A percentile compares a stretch with the other conserved stretches of the same genome.
These are phyloP conservation scores for Ceratocystis eucalypticola DNA, from an alignment of 2,329 filamentous ascomycete genomes.

Conservation along the genomic window DNA sequence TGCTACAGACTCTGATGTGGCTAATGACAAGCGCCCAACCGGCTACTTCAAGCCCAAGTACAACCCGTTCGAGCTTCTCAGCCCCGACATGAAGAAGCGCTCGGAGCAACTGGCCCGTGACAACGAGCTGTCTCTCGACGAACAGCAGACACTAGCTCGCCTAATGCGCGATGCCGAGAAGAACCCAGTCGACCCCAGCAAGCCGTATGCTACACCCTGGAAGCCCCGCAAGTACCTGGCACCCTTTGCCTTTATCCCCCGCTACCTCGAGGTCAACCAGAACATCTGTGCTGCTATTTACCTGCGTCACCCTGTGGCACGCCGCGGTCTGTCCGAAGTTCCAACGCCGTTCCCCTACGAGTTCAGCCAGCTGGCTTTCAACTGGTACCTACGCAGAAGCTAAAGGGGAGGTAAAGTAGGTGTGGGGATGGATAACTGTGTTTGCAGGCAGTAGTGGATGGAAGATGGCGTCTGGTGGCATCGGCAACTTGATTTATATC, in stretches of 20 bases:
- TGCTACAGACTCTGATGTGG: conserved; percentile 9
- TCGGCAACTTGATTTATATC: background rate
- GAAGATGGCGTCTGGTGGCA: background rate
- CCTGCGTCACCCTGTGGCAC: conserved; percentile 79
- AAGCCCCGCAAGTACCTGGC: conserved; percentile 72
- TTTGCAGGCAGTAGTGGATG: background rate
- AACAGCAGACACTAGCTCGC: conserved; percentile 39
- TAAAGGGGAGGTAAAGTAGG: conserved; percentile 29
- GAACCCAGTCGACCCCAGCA: conserved; percentile 61
- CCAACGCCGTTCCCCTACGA: conserved; percentile 65
- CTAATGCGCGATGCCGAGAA: conserved; percentile 52
- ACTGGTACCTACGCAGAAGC: conserved; percentile 81
- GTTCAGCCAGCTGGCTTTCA: conserved; percentile 70
- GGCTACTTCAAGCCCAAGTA: conserved; percentile 15
- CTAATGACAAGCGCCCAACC: background rate
- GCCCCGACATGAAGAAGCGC: conserved; percentile 23
- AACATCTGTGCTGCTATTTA: conserved; percentile 94
- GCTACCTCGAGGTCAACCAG: conserved; percentile 95
- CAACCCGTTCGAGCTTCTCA: conserved; percentile 15
- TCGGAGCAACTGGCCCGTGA: conserved; percentile 26
- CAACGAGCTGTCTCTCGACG: conserved; percentile 32
- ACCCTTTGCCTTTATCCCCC: conserved; percentile 86
- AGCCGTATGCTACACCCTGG: conserved; percentile 90
- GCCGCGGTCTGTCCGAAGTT: conserved; percentile 66
- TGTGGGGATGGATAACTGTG: background rate